Evolutionary conservation across 176 grass and related monocot genomes (phyloP).

Genomic region (Cenchrus americanus): DNA sequence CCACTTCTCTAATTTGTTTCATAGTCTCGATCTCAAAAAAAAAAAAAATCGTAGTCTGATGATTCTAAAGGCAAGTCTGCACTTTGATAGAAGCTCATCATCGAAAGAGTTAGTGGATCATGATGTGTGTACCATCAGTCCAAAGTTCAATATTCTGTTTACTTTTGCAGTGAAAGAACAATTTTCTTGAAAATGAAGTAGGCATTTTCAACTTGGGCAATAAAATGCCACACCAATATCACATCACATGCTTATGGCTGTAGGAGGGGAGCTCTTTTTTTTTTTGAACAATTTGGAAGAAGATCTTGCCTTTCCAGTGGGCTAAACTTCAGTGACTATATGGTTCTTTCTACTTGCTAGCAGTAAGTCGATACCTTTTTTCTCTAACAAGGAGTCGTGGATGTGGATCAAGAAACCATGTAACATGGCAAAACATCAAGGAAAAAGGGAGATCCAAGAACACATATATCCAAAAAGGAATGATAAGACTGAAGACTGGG

Average conservation of each 20-base stretch:
- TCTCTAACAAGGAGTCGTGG: not conserved
- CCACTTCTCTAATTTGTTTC: slow-evolving; percentile 4
- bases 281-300: not conserved
- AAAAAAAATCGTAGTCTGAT: not conserved
- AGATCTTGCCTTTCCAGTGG: not conserved
- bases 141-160: slow-evolving; percentile 18
- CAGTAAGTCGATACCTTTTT: not conserved
- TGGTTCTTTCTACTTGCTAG: slow-evolving; percentile 3
- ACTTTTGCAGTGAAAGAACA: slow-evolving; percentile 1
- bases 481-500: not conserved
- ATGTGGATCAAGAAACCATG: not conserved
- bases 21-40: no score
- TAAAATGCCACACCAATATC: not conserved
- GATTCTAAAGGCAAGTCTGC: not conserved
- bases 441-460: not conserved
- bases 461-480: not conserved
- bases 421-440: slow-evolving; percentile 5
- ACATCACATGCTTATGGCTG: not conserved
- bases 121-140: slow-evolving; percentile 25
- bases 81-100: slow-evolving; percentile 13
- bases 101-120: not conserved
- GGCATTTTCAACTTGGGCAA: slow-evolving; percentile 19
- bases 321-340: not conserved
- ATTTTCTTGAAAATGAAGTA: slow-evolving; percentile 22
- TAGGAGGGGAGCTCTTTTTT: not conserved